phyloP scores from a whole-genome alignment of 306 rosid species.

The Leucaena leucocephala region DNA sequence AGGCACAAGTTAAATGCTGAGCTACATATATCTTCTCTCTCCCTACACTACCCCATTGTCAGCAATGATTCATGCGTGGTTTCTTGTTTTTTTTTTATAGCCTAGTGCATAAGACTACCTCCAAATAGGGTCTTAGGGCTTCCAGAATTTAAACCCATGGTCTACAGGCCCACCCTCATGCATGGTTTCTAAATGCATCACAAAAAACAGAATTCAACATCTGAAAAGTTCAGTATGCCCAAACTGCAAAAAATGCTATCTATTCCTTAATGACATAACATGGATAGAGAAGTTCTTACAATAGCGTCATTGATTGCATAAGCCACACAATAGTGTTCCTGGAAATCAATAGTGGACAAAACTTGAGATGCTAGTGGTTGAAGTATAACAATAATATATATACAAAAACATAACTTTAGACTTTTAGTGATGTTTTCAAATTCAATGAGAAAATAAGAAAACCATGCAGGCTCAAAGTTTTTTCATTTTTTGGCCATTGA shows the following conservation, averaged over 20 bases:
- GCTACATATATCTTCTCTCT: slow-evolving; percentile 4
- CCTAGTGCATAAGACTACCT: too few species aligned
- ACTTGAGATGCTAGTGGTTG: slow-evolving; percentile 25
- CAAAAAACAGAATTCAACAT: background rate
- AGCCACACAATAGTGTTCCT: slow-evolving; percentile 99
- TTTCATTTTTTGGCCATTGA: background rate
- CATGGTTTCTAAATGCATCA: slow-evolving; percentile 12
- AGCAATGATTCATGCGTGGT: slow-evolving; percentile 13
- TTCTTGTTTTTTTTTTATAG: background rate
- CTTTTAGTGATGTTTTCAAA: background rate
- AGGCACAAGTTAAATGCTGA: slow-evolving; percentile 24
- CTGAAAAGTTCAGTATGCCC: background rate
- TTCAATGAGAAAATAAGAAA: background rate
- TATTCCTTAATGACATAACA: slow-evolving; percentile 32
- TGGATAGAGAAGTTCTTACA: slow-evolving; percentile 51
- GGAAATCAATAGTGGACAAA: slow-evolving; percentile 52
- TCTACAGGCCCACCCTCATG: background rate
- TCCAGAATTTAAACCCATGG: too few species aligned
- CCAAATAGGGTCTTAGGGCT: too few species aligned
- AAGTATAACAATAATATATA: slow-evolving; percentile 25
- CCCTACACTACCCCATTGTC: slow-evolving; percentile 23
- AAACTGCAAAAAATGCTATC: slow-evolving; percentile 2
- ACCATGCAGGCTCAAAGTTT: background rate
- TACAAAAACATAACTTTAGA: background rate
- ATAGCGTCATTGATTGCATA: slow-evolving; percentile 84